Evolutionary conservation across 208 protist species (phyloP), one percentile per base, ranked within the genome.

Genomic region (Blastocrithidia nonstop): DNA sequence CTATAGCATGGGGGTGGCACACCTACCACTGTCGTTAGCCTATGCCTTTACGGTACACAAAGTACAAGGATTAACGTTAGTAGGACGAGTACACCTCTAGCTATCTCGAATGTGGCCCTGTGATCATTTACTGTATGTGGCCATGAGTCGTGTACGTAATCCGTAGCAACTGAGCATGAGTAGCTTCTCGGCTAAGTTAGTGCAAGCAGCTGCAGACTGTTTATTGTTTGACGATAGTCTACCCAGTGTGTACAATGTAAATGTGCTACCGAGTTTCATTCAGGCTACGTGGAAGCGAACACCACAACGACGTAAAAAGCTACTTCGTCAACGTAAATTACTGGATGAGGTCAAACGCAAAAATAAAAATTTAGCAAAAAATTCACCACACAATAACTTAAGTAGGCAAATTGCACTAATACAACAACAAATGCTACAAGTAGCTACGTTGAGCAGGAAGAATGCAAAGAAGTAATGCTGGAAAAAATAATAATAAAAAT

Each of bases 11-110:
- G 65, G 59, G 6, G 52, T 87, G 15, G 50, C 86, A 17, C 62
- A 73, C 25, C 49, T 93, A 6, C 84, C 84, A 4, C 76, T 93
- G 31, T 71, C 66, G 27, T 51, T 89, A 9, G 79, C 84, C 40
- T 93, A 89, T 53, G 84, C 84, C 51, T 93, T 93, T 57, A 93
- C 84, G 6, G 84, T 93, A 55, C 84, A 93, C 59, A 93, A 93
- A 67, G 80, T 88, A 56, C 84, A 93, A 61, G 84, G 84, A 0
- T 52, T 93, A 32, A 88, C 76, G n/a, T 58, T 89, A 5, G 71
- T 79, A 16, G 75, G 78, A 13, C 76, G 76, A 25, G 81, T 90
- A 42, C 81, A 90, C 57, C 71, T 90, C 20, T 72, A 90, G 57
- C 76, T 90, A 33, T 81, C 72, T 24, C 70, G 74, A 46, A 90